These are phyloP conservation scores for Nigrospora osmanthi DNA, from an alignment of 2,329 filamentous ascomycete genomes.

Conservation along the genomic window DNA sequence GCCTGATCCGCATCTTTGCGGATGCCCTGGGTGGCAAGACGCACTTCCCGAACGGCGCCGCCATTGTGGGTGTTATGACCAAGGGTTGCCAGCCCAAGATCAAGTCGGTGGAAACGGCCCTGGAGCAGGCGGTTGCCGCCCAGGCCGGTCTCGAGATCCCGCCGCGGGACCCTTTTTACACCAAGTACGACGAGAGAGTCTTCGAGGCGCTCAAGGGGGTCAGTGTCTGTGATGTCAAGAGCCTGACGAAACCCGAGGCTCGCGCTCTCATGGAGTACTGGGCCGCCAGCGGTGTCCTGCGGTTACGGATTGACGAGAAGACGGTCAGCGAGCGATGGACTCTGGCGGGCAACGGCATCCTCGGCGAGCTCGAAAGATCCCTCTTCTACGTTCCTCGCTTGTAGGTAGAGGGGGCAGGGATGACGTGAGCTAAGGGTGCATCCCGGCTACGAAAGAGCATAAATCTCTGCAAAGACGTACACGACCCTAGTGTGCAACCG, in stretches of 20 bases:
- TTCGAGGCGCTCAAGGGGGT: slow-evolving; percentile 44
- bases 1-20: slow-evolving; percentile 66
- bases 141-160: slow-evolving; percentile 24
- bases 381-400: slow-evolving; percentile 24
- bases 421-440: too few relatives aligned
- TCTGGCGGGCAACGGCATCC: slow-evolving; percentile 68
- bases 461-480: too few relatives aligned
- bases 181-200: slow-evolving; percentile 48
- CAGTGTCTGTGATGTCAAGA: slow-evolving; percentile 50
- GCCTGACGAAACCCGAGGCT: slow-evolving; percentile 67
- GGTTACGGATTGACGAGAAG: slow-evolving; percentile 60
- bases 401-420: not conserved
- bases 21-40: slow-evolving; percentile 58
- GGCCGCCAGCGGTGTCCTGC: slow-evolving; percentile 74
- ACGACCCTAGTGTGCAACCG: too few relatives aligned
- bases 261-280: slow-evolving; percentile 87
- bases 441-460: too few relatives aligned
- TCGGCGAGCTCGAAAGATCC: slow-evolving; percentile 75
- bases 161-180: slow-evolving; percentile 43
- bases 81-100: slow-evolving; percentile 60
- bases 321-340: slow-evolving; percentile 78
- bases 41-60: slow-evolving; percentile 63
- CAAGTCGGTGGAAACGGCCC: slow-evolving; percentile 60
- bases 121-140: slow-evolving; percentile 46
- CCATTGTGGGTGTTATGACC: slow-evolving; percentile 67